A percentile compares a stretch with the other conserved stretches of the same genome.
These are phyloP conservation scores for Setaria viridis DNA, from an alignment of 202 grass and related monocot genomes.

Conservation along the genomic window DNA sequence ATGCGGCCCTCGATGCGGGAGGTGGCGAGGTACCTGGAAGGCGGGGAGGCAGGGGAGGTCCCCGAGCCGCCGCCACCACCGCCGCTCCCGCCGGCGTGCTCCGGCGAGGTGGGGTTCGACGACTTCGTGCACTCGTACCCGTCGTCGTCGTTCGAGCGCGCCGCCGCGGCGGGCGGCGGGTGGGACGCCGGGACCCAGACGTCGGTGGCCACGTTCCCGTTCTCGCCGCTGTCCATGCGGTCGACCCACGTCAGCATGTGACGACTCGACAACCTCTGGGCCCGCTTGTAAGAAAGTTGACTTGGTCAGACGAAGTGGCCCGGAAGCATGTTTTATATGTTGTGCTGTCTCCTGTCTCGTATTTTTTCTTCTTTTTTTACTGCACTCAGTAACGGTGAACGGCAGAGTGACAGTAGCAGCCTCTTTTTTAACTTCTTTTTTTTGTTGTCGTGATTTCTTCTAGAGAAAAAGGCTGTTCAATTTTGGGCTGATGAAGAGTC, in stretches of 20 bases:
- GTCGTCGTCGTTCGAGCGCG: constrained; percentile 69
- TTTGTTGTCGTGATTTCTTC: not conserved
- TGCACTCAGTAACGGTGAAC: not conserved
- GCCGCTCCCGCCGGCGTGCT: constrained; percentile 30
- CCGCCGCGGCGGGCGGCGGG: constrained; percentile 3
- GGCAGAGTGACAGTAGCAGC: not conserved
- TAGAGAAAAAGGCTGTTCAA: not conserved
- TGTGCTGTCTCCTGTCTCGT: not conserved
- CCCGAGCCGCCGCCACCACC: constrained; percentile 50
- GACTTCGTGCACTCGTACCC: constrained; percentile 89
- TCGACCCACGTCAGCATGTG: constrained; percentile 52
- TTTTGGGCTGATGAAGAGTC: not conserved
- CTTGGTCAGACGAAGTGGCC: not conserved
- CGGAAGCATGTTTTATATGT: not conserved
- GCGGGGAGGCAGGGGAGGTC: constrained; percentile 57
- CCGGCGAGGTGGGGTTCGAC: constrained; percentile 61
- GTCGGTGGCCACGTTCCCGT: constrained; percentile 56
- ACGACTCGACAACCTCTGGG: not conserved
- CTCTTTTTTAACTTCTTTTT: not conserved
- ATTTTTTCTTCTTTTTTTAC: not conserved
- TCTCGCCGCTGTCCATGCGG: constrained; percentile 59
- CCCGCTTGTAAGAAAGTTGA: not conserved
- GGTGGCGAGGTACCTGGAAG: constrained; percentile 67
- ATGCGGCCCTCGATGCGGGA: constrained; percentile 65
- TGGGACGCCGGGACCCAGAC: constrained; percentile 27